Evolutionary conservation across 495 filamentous ascomycete species (phyloP), one percentile per base, ranked within the genome.

Genomic region (Baudoinia panamericana): DNA sequence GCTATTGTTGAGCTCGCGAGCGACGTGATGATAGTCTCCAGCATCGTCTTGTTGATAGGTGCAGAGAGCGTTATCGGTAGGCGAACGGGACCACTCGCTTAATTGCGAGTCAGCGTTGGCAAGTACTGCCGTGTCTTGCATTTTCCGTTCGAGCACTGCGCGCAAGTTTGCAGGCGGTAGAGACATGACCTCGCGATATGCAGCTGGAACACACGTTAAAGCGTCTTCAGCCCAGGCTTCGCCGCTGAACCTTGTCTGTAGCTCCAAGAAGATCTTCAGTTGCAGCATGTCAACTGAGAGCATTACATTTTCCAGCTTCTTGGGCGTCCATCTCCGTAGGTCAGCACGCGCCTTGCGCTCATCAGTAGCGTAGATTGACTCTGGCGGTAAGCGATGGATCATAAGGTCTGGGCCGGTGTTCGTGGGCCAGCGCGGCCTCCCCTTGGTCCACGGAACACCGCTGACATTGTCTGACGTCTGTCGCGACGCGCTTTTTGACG

Each of bases 281-380:
- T 53, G 43, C 4, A 62, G 35, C 23, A 17, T 31, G 17, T 50
- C 55, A 10, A 55, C 39, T 5, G 55, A 36, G 11, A 56, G 36
- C 38, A 56, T 48, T 3, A 51, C 40, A 8, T 43, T 43, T 18
- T 30, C 32, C 27, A 57, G 11, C 43, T 62, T 62, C 41, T 60
- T 59, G 39, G 50, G 43, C 2, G 39, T 46, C 16, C 48, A 52
- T 23, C 43, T 19, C 16, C 34, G 42, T 5, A 33, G 8, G 9
- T 50, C 25, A 0, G 52, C 49, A 25, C 43, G 46, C 21, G 13
- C n/a, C 4, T 51, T 48, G 4, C 37, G 15, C 12, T 42, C 13
- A 18, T 53, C 46, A 2, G 36, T 21, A 27, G 59, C 52, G 41
- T 54, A 62, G 22, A 62, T 41, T 1, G 56, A 59, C 28, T 62